Evolutionary conservation across 2,329 filamentous ascomycete genomes (phyloP), one percentile per base, ranked within the genome.

Genomic region (Aspergillus tanneri): DNA sequence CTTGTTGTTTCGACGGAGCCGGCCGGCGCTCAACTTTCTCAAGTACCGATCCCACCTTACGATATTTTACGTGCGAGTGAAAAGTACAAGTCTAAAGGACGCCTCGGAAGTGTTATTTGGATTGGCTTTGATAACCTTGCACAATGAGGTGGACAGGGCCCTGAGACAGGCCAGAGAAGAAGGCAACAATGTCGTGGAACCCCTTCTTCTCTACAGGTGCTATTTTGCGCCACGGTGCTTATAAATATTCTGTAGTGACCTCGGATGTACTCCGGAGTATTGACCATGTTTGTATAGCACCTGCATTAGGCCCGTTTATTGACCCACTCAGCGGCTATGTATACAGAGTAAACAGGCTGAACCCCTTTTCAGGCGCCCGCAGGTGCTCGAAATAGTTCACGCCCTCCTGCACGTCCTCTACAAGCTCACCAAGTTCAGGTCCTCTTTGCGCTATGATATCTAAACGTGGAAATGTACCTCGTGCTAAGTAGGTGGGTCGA

Each of bases 401-500:
- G 66, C 75, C 2, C 57, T 68, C 2, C 63, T 72, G n/a, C n/a
- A n/a, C n/a, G n/a, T n/a, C n/a, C n/a, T n/a, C n/a, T n/a, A n/a
- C n/a, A n/a, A n/a, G n/a, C n/a, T n/a, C n/a, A n/a, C n/a, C n/a
- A n/a, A n/a, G n/a, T n/a, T n/a, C 69, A 68, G 12, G 55, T 70
- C 0, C 70, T 78, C 3, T 59, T 66, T 6, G 60, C 65, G 3
- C 68, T 79, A 0, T 70, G 71, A 1, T 52, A 56, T 0, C 66
- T 77, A 9, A 63, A 71, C n/a, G 57, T 77, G 12, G 76, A 79
- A 59, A 77, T 75, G 0, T 73, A 77, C 48, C 65, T 76, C 2
- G 65, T 79, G 7, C 69, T 79, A 37, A 71, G 66, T 52, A 76
- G 77, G 56, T 79, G 76, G 75, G 77, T 70, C 3, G 67, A 68